Evolutionary conservation across 371 early-diverging fungal species (phyloP), one percentile per base, ranked within the genome.

Genomic region (Mortierella sp.): DNA sequence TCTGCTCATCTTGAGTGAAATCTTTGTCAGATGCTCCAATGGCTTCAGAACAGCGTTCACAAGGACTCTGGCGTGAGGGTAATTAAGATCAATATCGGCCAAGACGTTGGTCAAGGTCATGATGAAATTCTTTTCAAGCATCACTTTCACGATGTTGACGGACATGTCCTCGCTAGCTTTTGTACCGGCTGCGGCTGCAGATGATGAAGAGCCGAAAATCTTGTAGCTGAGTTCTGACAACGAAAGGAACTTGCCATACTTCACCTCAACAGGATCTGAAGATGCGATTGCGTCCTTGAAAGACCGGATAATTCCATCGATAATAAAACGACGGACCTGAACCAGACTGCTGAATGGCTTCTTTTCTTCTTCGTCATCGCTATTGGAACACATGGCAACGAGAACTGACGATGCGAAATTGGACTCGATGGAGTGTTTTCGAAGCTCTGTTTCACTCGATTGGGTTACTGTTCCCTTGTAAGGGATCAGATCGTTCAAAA

Each of bases 41-140:
- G 98, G 97, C 65, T 94, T 92, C 61, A 98, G 75, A 72, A 98
- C 87, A 2, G 92, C 79, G 43, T 87, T 91, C 21, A 96, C 90
- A 21, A 98, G 87, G 8, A 84, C 86, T 55, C 89, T 93, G 43
- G 96, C 87, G 63, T 90, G 87, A 10, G 98, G 97, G 76, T 97
- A 96, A 76, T 95, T 93, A 59, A 96, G 86, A 72, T 99, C 98
- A 41, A 99, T 87, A 64, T 96, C 95, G 63, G 91, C 91, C 21
- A 97, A 83, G 9, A 94, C 91, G 38, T 87, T 88, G 5, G 96
- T 95, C 58, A 99, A 77, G 0, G 93, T 83, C 45, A 87, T 89
- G 1, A 97, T 96, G 75, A 95, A 95, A 24, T 92, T 91, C 70
- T 95, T 96, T 57, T 99, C 98, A 19, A 99, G 79, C 94, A 98